Conservation (phyloP, 257 asterid species). For the Agastache rugosa region DNA sequence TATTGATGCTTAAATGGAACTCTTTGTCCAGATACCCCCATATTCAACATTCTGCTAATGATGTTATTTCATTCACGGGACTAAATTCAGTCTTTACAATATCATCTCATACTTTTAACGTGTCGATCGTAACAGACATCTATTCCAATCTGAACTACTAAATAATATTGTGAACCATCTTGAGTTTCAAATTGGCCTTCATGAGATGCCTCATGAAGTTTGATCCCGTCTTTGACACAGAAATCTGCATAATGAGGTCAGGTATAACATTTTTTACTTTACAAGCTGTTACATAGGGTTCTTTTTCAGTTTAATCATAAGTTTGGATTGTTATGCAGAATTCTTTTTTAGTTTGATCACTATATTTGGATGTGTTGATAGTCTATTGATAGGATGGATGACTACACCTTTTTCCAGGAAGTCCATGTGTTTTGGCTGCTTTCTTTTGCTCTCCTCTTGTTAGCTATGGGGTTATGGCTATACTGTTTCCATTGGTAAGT, state of each 20-base stretch:
- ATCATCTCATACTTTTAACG: not conserved
- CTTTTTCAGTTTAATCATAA: not conserved
- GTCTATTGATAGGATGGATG: slow-evolving; percentile 18
- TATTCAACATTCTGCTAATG: too few relatives aligned
- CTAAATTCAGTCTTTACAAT: not conserved
- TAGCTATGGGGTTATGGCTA: slow-evolving; percentile 95
- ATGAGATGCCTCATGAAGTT: not conserved
- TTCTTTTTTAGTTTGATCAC: not conserved
- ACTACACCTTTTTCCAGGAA: slow-evolving; percentile 55
- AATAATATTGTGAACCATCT: slow-evolving; percentile 5
- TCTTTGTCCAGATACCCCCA: too few relatives aligned
- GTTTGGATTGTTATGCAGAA: not conserved
- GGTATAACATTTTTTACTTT: not conserved
- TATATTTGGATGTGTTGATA: slow-evolving; percentile 10
- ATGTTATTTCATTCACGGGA: not conserved
- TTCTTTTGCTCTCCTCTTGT: slow-evolving; percentile 86
- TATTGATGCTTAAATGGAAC: too few relatives aligned
- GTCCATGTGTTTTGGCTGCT: slow-evolving; percentile 81
- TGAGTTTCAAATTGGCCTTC: slow-evolving; percentile 8
- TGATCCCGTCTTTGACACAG: not conserved
- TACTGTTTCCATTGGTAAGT: slow-evolving; percentile 85
- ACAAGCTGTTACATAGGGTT: not conserved
- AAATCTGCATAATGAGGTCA: slow-evolving; percentile 4
- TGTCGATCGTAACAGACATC: not conserved
- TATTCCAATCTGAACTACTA: not conserved